Conservation (phyloP, 2,329 filamentous ascomycete genomes). For the Periconia macrospinosa region DNA sequence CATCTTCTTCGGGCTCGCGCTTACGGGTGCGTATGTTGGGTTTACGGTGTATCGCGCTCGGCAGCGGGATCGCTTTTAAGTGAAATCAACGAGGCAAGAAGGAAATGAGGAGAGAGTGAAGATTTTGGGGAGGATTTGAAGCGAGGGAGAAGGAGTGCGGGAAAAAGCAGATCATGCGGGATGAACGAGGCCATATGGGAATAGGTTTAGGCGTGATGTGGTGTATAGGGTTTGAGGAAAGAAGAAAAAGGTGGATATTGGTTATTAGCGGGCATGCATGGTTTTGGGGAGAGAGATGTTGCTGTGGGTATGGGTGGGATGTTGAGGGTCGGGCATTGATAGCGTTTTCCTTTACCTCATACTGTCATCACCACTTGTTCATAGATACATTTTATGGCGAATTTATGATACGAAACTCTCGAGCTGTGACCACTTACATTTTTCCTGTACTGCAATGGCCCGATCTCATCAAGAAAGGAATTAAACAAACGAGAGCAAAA, state of each 20-base stretch:
- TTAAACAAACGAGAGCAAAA: no score
- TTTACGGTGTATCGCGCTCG: conserved; percentile 80
- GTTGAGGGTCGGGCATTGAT: conserved; percentile 10
- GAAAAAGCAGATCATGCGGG: no score
- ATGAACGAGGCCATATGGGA: no score
- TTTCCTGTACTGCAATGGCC: no score
- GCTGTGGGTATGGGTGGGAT: not conserved
- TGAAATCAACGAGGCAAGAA: conserved; percentile 19
- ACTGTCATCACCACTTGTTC: conserved; percentile 10
- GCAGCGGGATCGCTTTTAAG: conserved; percentile 50
- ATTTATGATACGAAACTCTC: no score
- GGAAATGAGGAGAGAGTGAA: conserved; percentile 18
- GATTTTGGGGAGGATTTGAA: conserved; percentile 3
- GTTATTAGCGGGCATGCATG: no score
- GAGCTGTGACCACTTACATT: no score
- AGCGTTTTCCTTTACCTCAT: conserved; percentile 17
- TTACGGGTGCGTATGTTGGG: conserved; percentile 79
- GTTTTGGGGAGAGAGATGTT: not conserved
- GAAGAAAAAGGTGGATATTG: no score
- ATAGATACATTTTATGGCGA: conserved; percentile 4
- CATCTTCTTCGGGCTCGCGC: conserved; percentile 69
- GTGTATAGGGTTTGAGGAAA: no score
- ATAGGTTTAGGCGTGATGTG: no score
- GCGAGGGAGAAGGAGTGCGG: not conserved
- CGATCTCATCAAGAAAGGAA: no score